Base-by-base conservation (phyloP, 371 early-diverging fungal genomes). In the Apophysomyces trapeziformis region DNA sequence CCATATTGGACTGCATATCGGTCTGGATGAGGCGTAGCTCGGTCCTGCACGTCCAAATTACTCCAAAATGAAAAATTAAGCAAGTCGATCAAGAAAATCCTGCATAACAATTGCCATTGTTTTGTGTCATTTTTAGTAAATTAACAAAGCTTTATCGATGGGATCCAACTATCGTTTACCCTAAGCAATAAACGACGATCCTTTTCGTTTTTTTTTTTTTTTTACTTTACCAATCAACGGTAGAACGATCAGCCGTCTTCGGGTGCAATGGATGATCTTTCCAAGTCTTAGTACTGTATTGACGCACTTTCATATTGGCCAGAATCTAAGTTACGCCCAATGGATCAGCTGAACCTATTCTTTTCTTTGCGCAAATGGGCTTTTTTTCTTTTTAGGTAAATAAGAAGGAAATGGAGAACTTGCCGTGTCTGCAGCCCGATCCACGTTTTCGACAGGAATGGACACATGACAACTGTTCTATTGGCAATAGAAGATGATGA, bases 41-140 rank as follows among this genome's bases (percentile, higher is more conserved):
- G 78, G 67, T 87, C 86, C 11, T 70, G 76, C 12, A 68, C 71
- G 38, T 85, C 87, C 21, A 82, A 59, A 60, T 90, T 88, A 41
- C 89, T 83, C 93, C 93, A 96, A 68, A 96, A 96, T n/a, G 94
- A 95, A 73, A 95, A 96, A 75, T 96, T 96, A 21, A 95, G 79
- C 11, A 89, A 71, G 69, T 96, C 96, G 0, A 94, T 86, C 16
- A 95, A 63, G 60, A 96, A 95, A 36, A 95, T 94, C 93, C 32
- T 26, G 32, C 32, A 26, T 26, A 26, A 26, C 32, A 26, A 26
- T 92, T 85, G 59, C 41, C 36, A 66, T 79, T 73, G 37, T 81
- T 79, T 16, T 66, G 67, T 21, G 77, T 78, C 1, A 86, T 88
- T 26, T 56, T 83, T 84, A 67, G 86, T 68, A 8, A 76, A 65